These are phyloP conservation scores for Lathyrus tuberosus DNA, from an alignment of 306 rosid genomes.

Conservation along the genomic window DNA sequence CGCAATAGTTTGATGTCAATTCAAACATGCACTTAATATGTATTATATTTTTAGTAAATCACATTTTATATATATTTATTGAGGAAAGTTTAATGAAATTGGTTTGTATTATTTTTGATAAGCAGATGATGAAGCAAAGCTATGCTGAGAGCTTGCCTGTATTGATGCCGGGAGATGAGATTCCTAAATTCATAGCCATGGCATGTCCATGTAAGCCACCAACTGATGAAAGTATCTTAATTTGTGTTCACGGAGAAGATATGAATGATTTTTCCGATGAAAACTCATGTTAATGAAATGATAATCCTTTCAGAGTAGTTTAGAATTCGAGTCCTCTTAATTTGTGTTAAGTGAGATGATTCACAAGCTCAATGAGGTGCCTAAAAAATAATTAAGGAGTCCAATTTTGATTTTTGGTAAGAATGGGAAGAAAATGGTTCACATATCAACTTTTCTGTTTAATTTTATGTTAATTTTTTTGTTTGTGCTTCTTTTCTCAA, in stretches of 20 bases:
- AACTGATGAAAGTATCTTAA: conserved; percentile 44
- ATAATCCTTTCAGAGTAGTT: conserved; percentile 5
- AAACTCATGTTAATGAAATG: conserved; percentile 22
- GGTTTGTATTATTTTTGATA: not conserved
- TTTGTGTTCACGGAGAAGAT: conserved; percentile 40
- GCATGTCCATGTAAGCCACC: conserved; percentile 74
- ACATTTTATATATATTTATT: not conserved
- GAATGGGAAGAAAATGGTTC: conserved; percentile 46
- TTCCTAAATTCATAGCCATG: conserved; percentile 75
- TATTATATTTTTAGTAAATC: not conserved
- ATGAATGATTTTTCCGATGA: conserved; percentile 10
- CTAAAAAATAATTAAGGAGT: not conserved
- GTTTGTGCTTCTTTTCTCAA: not conserved
- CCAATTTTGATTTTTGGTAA: conserved; percentile 39
- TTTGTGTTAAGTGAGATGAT: conserved; percentile 33
- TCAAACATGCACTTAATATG: not conserved
- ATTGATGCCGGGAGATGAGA: conserved; percentile 81
- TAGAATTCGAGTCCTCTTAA: not conserved
- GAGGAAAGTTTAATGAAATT: not conserved
- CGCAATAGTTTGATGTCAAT: too few species aligned
- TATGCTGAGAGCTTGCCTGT: conserved; percentile 59
- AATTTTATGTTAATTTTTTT: not conserved
- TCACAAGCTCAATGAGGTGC: conserved; percentile 27
- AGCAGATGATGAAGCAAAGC: conserved; percentile 50
- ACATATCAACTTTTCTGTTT: conserved; percentile 15